Evolutionary conservation across 2,329 filamentous ascomycete genomes (phyloP), one percentile per base, ranked within the genome.

Genomic region (Ophiognomonia clavigignenti-juglandacearum): DNA sequence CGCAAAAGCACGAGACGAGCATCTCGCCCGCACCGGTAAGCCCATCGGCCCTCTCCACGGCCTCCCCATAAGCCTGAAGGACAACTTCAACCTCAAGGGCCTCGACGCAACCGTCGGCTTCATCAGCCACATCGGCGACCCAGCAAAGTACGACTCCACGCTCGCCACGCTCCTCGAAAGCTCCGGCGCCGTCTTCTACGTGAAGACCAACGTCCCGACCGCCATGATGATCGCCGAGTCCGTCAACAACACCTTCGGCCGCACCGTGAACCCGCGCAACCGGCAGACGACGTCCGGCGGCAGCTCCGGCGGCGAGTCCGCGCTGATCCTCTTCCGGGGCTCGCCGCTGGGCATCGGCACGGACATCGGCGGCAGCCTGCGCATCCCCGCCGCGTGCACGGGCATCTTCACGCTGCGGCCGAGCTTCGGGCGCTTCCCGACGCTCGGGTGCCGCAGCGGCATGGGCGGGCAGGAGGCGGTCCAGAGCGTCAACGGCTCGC

Each of bases 161-260:
- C 61, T 75, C 0, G 67, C 64, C 1, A 53, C 61, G 8, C 51
- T 78, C 1, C 64, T 80, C 1, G 59, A 68, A 35, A 63, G 58
- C 0, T 67, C 71, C 3, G 78, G 78, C 5, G 77, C 76, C 10
- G 67, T 81, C 23, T 68, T 77, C 52, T 79, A 77, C 56, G 73
- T 75, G 53, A 79, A 80, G 64, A 80, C 77, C 1, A 78, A 74
- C 53, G 70, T 78, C 4, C 75, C 77, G 0, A 83, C 79, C 2
- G 79, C 79, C 4, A 81, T 85, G 73, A 85, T 86, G 82, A 53
- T 84, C 43, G 75, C 80, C 11, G 83, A 86, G 59, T 77, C 72
- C 2, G 77, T 83, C 14, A 86, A 85, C 63, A 83, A 84, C 54
- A 69, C 78, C 2, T 80, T 81, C 55, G 83, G 82, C 8, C 71